These are phyloP conservation scores for Ciborinia camelliae DNA, from an alignment of 2,329 filamentous ascomycete genomes.

Conservation along the genomic window DNA sequence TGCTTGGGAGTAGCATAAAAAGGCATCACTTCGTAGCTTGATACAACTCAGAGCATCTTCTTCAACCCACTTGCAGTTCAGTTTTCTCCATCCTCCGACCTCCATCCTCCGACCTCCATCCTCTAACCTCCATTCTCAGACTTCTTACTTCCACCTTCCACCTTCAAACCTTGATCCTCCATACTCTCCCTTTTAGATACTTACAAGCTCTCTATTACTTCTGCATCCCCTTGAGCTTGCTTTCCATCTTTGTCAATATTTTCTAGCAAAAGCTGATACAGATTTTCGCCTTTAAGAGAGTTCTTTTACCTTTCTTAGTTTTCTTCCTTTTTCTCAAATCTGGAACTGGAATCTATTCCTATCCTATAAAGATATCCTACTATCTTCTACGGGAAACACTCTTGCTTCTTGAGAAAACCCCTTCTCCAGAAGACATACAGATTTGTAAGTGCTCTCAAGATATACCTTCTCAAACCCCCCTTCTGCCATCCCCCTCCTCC, in stretches of 20 bases:
- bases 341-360: not conserved
- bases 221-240: not conserved
- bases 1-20: too few species aligned
- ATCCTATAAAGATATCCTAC: too few species aligned
- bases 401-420: not conserved
- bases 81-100: not conserved
- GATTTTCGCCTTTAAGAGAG: not conserved
- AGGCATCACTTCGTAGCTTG: too few species aligned
- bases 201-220: not conserved
- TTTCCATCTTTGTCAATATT: not conserved
- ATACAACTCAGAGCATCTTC: too few species aligned
- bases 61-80: too few species aligned
- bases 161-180: not conserved
- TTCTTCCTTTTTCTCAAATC: not conserved
- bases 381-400: too few species aligned
- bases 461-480: not conserved
- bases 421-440: not conserved
- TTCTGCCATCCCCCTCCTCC: not conserved
- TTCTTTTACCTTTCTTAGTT: not conserved
- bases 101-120: not conserved
- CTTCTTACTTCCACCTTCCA: not conserved
- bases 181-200: too few species aligned
- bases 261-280: not conserved
- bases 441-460: not conserved
- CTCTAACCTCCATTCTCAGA: not conserved